Conservation (phyloP, 352 stramenopile species). For the Elongisporangium anandrum region DNA sequence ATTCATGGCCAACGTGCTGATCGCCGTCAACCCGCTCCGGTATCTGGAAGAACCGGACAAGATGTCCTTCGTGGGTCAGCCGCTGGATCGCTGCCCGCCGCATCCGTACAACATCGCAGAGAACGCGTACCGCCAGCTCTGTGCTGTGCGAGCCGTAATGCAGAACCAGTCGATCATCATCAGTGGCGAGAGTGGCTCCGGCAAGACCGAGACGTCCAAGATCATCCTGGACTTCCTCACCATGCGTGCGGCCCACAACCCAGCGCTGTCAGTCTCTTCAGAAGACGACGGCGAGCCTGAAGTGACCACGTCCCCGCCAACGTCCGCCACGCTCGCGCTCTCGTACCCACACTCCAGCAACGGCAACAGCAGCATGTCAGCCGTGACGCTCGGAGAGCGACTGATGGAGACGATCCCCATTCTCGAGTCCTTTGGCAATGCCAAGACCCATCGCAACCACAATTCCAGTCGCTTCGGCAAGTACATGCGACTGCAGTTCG, state of each 20-base stretch:
- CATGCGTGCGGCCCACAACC: slow-evolving; percentile 54
- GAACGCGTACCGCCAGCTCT: slow-evolving; percentile 79
- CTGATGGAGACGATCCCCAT: slow-evolving; percentile 91
- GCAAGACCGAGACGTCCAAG: slow-evolving; percentile 96
- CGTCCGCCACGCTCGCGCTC: slow-evolving; percentile 48
- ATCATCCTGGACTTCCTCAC: slow-evolving; percentile 88
- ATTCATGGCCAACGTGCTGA: slow-evolving; percentile 86
- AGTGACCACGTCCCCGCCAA: slow-evolving; percentile 42
- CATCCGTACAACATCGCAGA: slow-evolving; percentile 86
- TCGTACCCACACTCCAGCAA: slow-evolving; percentile 68
- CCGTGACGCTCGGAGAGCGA: slow-evolving; percentile 62
- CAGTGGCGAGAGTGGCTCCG: slow-evolving; percentile 90
- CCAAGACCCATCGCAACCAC: slow-evolving; percentile 88
- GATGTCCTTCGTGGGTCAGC: slow-evolving; percentile 62
- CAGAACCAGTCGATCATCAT: slow-evolving; percentile 95
- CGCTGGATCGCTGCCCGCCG: slow-evolving; percentile 61
- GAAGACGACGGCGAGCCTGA: slow-evolving; percentile 65
- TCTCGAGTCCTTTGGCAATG: slow-evolving; percentile 87
- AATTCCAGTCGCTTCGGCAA: slow-evolving; percentile 92
- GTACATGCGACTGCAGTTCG: slow-evolving; percentile 87
- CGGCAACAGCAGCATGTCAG: slow-evolving; percentile 43
- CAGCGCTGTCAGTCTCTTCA: slow-evolving; percentile 38
- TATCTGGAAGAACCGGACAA: slow-evolving; percentile 70
- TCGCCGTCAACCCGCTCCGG: slow-evolving; percentile 81
- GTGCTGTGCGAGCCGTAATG: slow-evolving; percentile 75